Conservation (phyloP, 2,329 filamentous ascomycete species). For the Aureobasidium pullulans region DNA sequence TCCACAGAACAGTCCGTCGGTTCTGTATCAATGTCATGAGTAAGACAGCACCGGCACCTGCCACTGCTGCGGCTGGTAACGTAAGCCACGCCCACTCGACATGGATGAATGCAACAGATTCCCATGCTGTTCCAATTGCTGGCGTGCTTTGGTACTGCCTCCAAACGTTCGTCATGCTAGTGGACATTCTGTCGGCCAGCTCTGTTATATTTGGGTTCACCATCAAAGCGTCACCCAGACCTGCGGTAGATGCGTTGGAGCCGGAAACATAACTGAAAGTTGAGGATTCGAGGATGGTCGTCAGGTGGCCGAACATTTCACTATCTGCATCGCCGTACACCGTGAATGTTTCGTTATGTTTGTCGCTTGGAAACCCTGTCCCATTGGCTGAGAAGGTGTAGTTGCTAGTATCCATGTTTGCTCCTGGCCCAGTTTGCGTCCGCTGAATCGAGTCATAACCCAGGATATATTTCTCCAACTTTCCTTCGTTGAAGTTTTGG, state of each 20-base stretch:
- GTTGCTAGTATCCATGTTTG: background rate
- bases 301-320: background rate
- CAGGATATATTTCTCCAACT: background rate
- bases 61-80: background rate
- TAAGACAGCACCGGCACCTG: background rate
- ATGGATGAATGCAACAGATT: conserved; percentile 1
- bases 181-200: background rate
- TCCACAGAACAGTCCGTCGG: background rate
- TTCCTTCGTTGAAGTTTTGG: background rate
- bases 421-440: background rate
- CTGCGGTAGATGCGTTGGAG: background rate
- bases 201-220: background rate
- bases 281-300: background rate
- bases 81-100: background rate
- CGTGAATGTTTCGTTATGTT: background rate
- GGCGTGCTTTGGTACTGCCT: background rate
- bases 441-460: background rate
- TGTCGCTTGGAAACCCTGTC: background rate
- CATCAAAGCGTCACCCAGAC: background rate
- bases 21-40: background rate
- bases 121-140: background rate
- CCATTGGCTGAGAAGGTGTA: background rate
- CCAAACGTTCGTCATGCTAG: conserved; percentile 1
- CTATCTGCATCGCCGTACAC: background rate
- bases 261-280: background rate